Evolutionary conservation across 2,329 filamentous ascomycete species (phyloP).

Genomic region (Colletotrichum noveboracense): DNA sequence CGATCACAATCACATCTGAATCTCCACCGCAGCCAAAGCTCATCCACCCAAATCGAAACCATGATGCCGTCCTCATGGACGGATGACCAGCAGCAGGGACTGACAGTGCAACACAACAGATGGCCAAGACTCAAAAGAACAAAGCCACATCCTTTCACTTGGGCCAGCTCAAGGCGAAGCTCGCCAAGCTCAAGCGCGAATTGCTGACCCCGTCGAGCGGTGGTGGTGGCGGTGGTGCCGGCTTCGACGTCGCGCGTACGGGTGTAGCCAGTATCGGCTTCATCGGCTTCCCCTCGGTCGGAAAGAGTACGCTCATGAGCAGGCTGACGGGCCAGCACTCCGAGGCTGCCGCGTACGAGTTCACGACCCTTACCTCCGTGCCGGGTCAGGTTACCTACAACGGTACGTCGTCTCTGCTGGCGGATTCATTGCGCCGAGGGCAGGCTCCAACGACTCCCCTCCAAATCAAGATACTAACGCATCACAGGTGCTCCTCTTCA

Average conservation of each 20-base stretch:
- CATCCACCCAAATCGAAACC: background rate
- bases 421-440: background rate
- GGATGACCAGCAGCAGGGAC: background rate
- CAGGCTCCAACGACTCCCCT: background rate
- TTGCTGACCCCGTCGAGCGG: conserved; percentile 85
- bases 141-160: conserved; percentile 94
- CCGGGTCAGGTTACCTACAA: conserved; percentile 97
- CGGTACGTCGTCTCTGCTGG: conserved; percentile 47
- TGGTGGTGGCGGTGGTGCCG: conserved; percentile 83
- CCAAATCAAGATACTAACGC: background rate
- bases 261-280: conserved; percentile 97
- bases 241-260: conserved; percentile 97
- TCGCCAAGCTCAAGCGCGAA: conserved; percentile 97
- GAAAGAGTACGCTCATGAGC: conserved; percentile 98
- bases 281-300: conserved; percentile 97
- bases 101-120: conserved; percentile 53
- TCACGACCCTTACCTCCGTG: conserved; percentile 96
- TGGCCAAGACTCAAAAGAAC: conserved; percentile 97
- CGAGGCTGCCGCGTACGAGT: conserved; percentile 96
- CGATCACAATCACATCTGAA: background rate
- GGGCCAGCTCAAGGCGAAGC: conserved; percentile 96
- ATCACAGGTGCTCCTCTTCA: conserved; percentile 82
- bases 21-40: background rate
- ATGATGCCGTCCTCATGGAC: background rate
- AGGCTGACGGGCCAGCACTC: conserved; percentile 94